Conservation (phyloP, 1,139 yeast genomes). For the Meyerozyma guilliermondii region DNA sequence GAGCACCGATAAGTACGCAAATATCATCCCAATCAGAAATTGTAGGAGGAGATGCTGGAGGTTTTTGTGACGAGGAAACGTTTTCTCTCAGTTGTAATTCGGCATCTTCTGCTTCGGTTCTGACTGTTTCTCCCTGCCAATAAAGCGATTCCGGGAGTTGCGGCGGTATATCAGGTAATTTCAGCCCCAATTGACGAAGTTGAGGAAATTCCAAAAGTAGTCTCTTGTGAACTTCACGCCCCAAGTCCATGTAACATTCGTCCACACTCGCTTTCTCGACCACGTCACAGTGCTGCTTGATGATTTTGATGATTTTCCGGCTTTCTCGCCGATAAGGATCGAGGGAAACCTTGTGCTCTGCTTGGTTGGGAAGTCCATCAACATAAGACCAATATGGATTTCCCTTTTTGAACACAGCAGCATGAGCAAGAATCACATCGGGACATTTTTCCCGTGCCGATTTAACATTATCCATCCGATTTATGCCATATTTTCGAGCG, state of each 20-base stretch:
- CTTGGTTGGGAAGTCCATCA: conserved; percentile 37
- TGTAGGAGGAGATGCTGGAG: conserved; percentile 2
- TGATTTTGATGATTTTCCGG: conserved; percentile 65
- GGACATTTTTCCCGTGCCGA: conserved; percentile 76
- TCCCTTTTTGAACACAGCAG: conserved; percentile 90
- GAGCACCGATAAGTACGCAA: conserved; percentile 60
- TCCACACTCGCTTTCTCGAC: conserved; percentile 96
- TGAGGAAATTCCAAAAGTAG: conserved; percentile 24
- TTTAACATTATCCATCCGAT: conserved; percentile 67
- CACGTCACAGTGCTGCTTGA: conserved; percentile 50
- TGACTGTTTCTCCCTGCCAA: conserved; percentile 26
- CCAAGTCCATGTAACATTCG: conserved; percentile 84
- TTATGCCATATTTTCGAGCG: conserved; percentile 78
- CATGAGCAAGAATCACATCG: conserved; percentile 71
- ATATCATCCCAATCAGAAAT: conserved; percentile 83
- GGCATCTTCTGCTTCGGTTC: conserved; percentile 10
- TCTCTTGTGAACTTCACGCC: conserved; percentile 32
- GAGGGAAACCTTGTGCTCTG: conserved; percentile 72
- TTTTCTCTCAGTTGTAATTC: conserved; percentile 15
- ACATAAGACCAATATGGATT: conserved; percentile 75
- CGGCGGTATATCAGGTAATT: conserved; percentile 50
- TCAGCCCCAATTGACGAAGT: conserved; percentile 7
- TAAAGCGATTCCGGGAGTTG: conserved; percentile 26
- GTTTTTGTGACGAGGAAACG: conserved; percentile 6
- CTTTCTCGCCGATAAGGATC: conserved; percentile 91